Base-by-base conservation (phyloP, 352 stramenopile genomes). In the Globisporangium camurandrum region DNA sequence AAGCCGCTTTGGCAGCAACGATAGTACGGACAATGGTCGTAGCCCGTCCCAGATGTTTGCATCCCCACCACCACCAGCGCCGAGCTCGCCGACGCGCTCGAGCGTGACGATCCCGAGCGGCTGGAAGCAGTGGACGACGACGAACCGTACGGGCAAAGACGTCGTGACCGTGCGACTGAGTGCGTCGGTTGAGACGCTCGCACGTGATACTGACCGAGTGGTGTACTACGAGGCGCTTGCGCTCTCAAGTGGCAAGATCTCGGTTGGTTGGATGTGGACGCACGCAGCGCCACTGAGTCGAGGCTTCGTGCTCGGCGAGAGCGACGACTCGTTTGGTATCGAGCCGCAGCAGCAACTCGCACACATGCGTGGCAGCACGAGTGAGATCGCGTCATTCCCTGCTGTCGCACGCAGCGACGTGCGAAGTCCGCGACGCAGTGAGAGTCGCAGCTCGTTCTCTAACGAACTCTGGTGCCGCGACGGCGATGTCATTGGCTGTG, bases 401-500 rank as follows among this genome's bases (percentile, higher is more conserved):
- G 28, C 49, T 11, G 31, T 36, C 1, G 56, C 53, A 16, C 17
- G 36, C 16, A 72, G 24, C 27, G 60, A 48, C 3, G 54, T 54
- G 20, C 63, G 49, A 34, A 88, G 72, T 50, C 67, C 71, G 42
- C 66, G 69, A 45, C 63, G 59, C 31, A 69, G 56, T 39, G 56
- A 39, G 8, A 66, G 31, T 41, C 67, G 46, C 16, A 24, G 27
- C 34, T 55, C 61, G 1, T 65, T 66, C n/a, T 59, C 57, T 12
- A 68, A 62, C 9, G 70, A 87, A 42, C 54, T 86, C 51, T 77
- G 76, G 44, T 60, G 49, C 53, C 64, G 67, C 9, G 54, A 67
- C 27, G 69, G 75, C 0, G 75, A 89, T 39, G 63, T 85, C 5
- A 58, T 89, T 33, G 75, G 78, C 1, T 89, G 78, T 17, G 60